These are phyloP conservation scores for Aspergillus sparsus DNA, from an alignment of 495 filamentous ascomycete genomes.

Conservation along the genomic window DNA sequence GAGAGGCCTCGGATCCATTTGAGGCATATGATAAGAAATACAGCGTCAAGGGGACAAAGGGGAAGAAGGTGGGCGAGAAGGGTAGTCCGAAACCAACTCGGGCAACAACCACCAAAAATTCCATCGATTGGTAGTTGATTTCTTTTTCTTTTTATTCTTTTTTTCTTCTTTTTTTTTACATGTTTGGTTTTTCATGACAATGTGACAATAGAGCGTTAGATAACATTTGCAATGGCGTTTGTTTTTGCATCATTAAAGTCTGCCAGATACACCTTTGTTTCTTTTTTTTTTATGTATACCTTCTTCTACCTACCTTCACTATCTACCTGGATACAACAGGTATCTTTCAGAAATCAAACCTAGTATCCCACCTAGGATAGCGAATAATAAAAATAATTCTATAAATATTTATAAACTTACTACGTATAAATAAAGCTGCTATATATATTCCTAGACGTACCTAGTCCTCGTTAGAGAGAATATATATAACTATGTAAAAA, in stretches of 20 bases:
- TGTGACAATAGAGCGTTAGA: constrained; percentile 13
- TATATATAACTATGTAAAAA: no score
- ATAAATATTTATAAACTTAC: no score
- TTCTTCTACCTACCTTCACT: no score
- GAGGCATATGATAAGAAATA: constrained; percentile 68
- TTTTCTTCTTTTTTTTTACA: not conserved
- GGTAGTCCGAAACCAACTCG: constrained; percentile 43
- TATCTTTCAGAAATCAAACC: no score
- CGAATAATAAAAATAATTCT: no score
- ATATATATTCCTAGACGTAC: no score
- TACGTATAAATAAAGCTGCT: no score
- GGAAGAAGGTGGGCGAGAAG: constrained; percentile 57
- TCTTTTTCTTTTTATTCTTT: constrained; percentile 1
- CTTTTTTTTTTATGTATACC: no score
- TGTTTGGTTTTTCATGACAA: constrained; percentile 1
- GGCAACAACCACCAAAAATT: constrained; percentile 38
- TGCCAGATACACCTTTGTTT: no score
- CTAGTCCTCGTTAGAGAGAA: no score
- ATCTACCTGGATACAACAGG: no score
- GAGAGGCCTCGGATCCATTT: constrained; percentile 64
- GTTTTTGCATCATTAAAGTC: not conserved
- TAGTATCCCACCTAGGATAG: no score
- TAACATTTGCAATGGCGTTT: constrained; percentile 11
- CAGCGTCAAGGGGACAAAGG: constrained; percentile 48
- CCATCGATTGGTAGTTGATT: constrained; percentile 67